Conservation (phyloP, 2,329 filamentous ascomycete species). For the Aureobasidium pullulans region DNA sequence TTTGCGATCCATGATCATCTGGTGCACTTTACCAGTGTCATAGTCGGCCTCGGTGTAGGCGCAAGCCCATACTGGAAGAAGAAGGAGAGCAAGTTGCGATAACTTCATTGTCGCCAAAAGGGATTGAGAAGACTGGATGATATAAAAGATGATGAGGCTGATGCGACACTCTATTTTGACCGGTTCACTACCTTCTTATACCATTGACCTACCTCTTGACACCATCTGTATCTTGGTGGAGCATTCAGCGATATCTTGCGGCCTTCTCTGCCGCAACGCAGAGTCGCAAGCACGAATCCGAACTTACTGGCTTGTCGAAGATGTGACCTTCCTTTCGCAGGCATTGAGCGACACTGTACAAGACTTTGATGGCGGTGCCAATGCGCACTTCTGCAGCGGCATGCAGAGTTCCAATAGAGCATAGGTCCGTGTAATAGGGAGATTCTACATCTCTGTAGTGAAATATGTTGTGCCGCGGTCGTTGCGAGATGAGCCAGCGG, state of each 20-base stretch:
- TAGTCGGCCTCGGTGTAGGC: conserved; percentile 13
- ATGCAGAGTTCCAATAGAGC: background rate
- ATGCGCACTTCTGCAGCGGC: background rate
- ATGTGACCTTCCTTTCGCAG: background rate
- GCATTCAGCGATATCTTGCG: background rate
- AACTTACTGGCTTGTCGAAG: background rate
- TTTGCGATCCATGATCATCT: conserved; percentile 15
- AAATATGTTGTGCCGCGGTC: background rate
- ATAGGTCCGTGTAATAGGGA: background rate
- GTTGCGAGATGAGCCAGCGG: background rate
- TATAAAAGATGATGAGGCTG: background rate
- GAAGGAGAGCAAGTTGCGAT: background rate
- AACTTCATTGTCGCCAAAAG: conserved; percentile 7
- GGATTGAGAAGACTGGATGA: background rate
- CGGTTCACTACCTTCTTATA: background rate
- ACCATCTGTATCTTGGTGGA: background rate
- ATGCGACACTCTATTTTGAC: background rate
- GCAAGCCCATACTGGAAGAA: conserved; percentile 9
- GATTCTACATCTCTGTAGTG: background rate
- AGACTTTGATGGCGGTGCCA: background rate
- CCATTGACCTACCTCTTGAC: background rate
- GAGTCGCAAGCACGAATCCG: background rate
- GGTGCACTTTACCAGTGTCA: conserved; percentile 10
- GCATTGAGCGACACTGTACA: background rate
- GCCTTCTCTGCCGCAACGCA: background rate